Evolutionary conservation across 2,329 filamentous ascomycete genomes (phyloP), one percentile per base, ranked within the genome.

Genomic region (Alternaria alternata): DNA sequence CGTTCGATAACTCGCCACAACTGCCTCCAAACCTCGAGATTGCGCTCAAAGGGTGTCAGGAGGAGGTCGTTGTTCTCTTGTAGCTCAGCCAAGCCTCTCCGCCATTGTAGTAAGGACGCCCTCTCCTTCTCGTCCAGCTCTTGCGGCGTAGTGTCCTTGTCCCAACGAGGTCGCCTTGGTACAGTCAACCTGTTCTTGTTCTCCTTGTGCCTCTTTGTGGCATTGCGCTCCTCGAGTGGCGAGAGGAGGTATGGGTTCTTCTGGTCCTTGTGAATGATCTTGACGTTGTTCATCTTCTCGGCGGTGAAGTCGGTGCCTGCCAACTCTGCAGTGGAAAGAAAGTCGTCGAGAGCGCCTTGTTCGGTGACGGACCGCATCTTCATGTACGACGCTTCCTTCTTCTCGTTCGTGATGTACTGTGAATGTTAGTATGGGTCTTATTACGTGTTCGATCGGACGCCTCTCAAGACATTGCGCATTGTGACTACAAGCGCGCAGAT

Each of bases 331-430:
- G 95, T 99, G 58, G 91, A 92, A 66, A 99, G 84, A 79, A 99
- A 99, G 80, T 99, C 95, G 79, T 99, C 95, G 63, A 99, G 88
- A 44, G 94, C 94, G 69, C 91, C 94, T 81, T 99, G 95, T 83
- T 99, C 93, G 5, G 95, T 99, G 70, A 99, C 92, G 78, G 93
- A 97, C 83, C 94, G 93, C 95, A 99, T 98, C 85, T 98, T 99
- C 76, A 98, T 93, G 93, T 94, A 99, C 70, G 92, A 87, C 36
- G 94, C 95, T 82, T 98, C 94, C 77, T 96, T 89, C 70, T 89
- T 89, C 66, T 91, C 90, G 78, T 96, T 97, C 49, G 93, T 95
- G 72, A 98, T 89, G 79, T 99, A 99, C 84, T 91, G 71, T 18
- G 64, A 20, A 62, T 67, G 38, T 73, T 55, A 74, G 75, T 75